A percentile compares a stretch with the other conserved stretches of the same genome.
Conservation (phyloP, 2,329 filamentous ascomycete species). For the Aspergillus sergii region DNA sequence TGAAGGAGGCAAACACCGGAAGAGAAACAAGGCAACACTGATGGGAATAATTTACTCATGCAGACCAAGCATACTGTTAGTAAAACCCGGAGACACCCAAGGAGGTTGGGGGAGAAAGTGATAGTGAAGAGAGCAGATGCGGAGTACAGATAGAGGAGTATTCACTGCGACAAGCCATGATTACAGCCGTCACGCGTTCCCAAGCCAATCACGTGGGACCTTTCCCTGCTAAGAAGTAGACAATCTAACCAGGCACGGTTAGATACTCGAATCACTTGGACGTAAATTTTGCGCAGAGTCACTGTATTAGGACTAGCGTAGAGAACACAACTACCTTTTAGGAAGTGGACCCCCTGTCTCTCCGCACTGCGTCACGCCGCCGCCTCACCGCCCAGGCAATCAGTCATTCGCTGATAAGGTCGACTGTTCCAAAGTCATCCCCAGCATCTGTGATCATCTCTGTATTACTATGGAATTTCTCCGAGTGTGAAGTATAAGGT, state of each 20-base stretch:
- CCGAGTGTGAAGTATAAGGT: constrained; percentile 19
- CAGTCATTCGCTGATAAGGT: constrained; percentile 9
- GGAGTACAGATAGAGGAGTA: neutral
- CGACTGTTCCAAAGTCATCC: constrained; percentile 10
- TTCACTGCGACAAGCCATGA: neutral
- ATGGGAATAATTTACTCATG: neutral
- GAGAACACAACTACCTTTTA: neutral
- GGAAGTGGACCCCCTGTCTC: constrained; percentile 4
- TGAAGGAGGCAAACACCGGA: neutral
- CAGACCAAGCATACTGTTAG: neutral
- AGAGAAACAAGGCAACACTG: neutral
- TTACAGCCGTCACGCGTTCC: constrained; percentile 9
- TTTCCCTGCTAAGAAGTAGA: neutral
- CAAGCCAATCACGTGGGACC: constrained; percentile 21
- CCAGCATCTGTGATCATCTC: constrained; percentile 18
- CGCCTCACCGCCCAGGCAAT: constrained; percentile 25
- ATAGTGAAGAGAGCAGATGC: neutral
- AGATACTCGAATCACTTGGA: neutral
- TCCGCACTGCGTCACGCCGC: constrained; percentile 26
- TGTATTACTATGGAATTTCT: constrained; percentile 25
- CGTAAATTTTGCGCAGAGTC: neutral
- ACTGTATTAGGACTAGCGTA: neutral
- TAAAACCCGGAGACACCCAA: neutral
- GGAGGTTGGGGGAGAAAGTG: neutral
- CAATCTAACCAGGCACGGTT: neutral